A percentile compares a stretch with the other conserved stretches of the same genome.
phyloP scores from a whole-genome alignment of 352 stramenopile species.

The Globisporangium irregulare region DNA sequence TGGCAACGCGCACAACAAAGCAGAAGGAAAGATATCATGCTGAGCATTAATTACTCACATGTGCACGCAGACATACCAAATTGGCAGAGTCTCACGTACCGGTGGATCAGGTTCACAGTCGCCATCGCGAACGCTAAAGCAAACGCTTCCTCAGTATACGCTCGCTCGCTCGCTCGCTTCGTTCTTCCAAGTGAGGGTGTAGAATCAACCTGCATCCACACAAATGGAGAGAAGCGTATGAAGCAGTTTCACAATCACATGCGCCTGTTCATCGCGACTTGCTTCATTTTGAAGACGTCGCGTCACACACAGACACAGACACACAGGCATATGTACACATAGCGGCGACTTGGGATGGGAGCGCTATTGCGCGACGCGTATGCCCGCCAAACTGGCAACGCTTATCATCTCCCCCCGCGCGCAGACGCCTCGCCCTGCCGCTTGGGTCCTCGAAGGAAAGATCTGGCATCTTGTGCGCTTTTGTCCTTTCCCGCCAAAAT shows the following conservation, averaged over 20 bases:
- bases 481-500: not conserved
- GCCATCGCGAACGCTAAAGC: conserved; percentile 20
- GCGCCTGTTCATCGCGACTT: too few relatives aligned
- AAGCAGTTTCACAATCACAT: not conserved
- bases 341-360: too few relatives aligned
- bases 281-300: too few relatives aligned
- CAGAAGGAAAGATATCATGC: not conserved
- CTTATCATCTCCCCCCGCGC: too few relatives aligned
- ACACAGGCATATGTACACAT: too few relatives aligned
- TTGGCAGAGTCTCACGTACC: conserved; percentile 15
- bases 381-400: too few relatives aligned
- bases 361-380: too few relatives aligned
- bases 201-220: not conserved
- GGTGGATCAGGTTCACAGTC: conserved; percentile 42
- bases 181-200: not conserved
- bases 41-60: not conserved
- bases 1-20: conserved; percentile 12
- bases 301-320: too few relatives aligned
- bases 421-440: too few relatives aligned
- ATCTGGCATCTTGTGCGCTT: too few relatives aligned
- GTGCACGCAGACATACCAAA: not conserved
- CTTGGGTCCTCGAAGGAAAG: too few relatives aligned
- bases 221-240: not conserved
- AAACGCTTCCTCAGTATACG: not conserved
- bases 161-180: not conserved